Evolutionary conservation across 2,329 filamentous ascomycete genomes (phyloP).

Genomic region (Sarocladium strictum): DNA sequence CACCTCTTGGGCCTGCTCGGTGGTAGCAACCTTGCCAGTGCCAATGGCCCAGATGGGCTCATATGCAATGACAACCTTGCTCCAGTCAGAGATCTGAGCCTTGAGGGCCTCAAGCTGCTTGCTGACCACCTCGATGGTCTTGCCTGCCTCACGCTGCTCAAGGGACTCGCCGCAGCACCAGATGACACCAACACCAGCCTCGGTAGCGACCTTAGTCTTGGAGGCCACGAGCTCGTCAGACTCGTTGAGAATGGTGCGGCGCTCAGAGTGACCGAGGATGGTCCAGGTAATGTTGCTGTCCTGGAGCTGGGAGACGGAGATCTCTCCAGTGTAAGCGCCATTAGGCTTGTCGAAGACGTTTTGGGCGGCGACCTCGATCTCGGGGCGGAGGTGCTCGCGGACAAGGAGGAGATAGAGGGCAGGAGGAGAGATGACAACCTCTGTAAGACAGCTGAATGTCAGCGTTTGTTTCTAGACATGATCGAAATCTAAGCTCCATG

Average conservation of each 20-base stretch:
- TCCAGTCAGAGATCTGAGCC: slow-evolving; percentile 75
- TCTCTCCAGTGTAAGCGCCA: slow-evolving; percentile 95
- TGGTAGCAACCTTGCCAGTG: slow-evolving; percentile 88
- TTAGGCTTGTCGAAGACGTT: slow-evolving; percentile 98
- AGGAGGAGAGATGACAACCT: slow-evolving; percentile 92
- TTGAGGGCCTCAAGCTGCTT: slow-evolving; percentile 80
- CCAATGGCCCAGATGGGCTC: slow-evolving; percentile 97
- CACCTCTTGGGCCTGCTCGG: slow-evolving; percentile 87
- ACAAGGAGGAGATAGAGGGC: slow-evolving; percentile 84
- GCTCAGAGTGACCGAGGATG: slow-evolving; percentile 91
- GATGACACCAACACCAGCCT: slow-evolving; percentile 84
- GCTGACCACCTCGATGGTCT: slow-evolving; percentile 83
- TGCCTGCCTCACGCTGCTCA: slow-evolving; percentile 79
- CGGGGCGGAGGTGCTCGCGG: slow-evolving; percentile 68
- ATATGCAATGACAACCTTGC: slow-evolving; percentile 92
- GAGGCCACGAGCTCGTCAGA: slow-evolving; percentile 76
- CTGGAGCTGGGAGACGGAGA: slow-evolving; percentile 84
- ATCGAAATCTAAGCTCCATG: background rate
- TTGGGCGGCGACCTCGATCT: slow-evolving; percentile 84
- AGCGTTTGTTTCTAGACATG: slow-evolving; percentile 9
- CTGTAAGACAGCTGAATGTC: slow-evolving; percentile 36
- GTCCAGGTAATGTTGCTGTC: slow-evolving; percentile 86
- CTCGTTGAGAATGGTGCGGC: slow-evolving; percentile 84
- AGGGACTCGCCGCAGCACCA: slow-evolving; percentile 96
- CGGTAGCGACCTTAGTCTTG: slow-evolving; percentile 91